A percentile compares a stretch with the other conserved stretches of the same genome.
Evolutionary conservation across 2,329 filamentous ascomycete genomes (phyloP).

Genomic region (Paecilomyces sp.): DNA sequence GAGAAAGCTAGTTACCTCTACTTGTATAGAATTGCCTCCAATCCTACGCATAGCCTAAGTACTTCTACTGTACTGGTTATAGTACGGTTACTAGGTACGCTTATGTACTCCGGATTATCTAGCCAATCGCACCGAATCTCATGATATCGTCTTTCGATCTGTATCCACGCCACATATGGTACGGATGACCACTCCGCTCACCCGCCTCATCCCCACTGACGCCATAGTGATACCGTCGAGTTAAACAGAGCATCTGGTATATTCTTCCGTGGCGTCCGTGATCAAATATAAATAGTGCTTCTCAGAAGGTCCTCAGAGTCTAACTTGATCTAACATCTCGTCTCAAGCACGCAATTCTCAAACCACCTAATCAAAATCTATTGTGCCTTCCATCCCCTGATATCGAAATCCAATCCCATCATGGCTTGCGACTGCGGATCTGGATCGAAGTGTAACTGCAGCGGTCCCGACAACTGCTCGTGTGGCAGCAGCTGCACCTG

Average conservation of each 20-base stretch:
- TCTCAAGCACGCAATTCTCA: not conserved
- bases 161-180: not conserved
- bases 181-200: not conserved
- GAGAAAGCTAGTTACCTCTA: not conserved
- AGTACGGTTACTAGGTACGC: no score
- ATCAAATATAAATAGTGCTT: not conserved
- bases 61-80: no score
- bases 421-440: slow-evolving; percentile 30
- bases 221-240: slow-evolving; percentile 3
- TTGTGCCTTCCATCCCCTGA: not conserved
- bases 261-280: not conserved
- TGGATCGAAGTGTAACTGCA: slow-evolving; percentile 25
- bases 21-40: not conserved
- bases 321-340: not conserved
- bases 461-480: slow-evolving; percentile 23
- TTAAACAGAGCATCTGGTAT: not conserved
- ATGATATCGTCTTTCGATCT: not conserved
- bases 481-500: slow-evolving; percentile 27
- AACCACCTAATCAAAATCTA: not conserved
- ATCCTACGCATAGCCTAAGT: no score
- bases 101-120: no score
- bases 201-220: slow-evolving; percentile 3
- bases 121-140: not conserved
- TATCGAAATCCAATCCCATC: slow-evolving; percentile 4
- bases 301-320: not conserved